A percentile compares a stretch with the other conserved stretches of the same genome.
Evolutionary conservation across 164 flowering plant species (phyloP).

Genomic region (Annona squamosa): DNA sequence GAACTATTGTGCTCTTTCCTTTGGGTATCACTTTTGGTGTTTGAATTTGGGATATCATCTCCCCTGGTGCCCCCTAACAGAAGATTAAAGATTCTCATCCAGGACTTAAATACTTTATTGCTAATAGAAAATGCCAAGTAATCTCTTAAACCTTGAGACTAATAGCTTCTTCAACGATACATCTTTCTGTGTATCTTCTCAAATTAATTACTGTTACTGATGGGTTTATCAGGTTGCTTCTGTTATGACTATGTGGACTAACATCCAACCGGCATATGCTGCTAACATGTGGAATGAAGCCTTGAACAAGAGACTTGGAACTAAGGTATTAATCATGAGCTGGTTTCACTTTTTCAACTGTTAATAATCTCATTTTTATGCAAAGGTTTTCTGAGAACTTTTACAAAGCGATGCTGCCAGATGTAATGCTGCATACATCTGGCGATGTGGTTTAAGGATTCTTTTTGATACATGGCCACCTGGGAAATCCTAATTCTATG

Average conservation of each 20-base stretch:
- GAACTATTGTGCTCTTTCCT: too few species aligned
- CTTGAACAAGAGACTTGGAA: constrained; percentile 86
- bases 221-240: constrained; percentile 68
- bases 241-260: constrained; percentile 84
- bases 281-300: constrained; percentile 99
- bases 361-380: neutral
- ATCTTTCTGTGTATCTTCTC: neutral
- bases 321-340: constrained; percentile 37
- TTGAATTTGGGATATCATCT: too few species aligned
- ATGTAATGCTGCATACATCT: too few species aligned
- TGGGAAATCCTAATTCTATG: too few species aligned
- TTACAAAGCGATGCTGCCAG: neutral
- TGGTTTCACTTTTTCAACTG: neutral
- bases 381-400: neutral
- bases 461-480: too few species aligned
- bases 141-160: too few species aligned
- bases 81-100: too few species aligned
- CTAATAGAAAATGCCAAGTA: too few species aligned
- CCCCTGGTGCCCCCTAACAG: too few species aligned
- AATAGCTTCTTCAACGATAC: neutral
- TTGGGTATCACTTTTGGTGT: too few species aligned
- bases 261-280: constrained; percentile 77
- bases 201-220: neutral
- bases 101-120: too few species aligned
- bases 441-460: too few species aligned